Conservation (phyloP, 306 rosid species). For the Notholithocarpus densiflorus region DNA sequence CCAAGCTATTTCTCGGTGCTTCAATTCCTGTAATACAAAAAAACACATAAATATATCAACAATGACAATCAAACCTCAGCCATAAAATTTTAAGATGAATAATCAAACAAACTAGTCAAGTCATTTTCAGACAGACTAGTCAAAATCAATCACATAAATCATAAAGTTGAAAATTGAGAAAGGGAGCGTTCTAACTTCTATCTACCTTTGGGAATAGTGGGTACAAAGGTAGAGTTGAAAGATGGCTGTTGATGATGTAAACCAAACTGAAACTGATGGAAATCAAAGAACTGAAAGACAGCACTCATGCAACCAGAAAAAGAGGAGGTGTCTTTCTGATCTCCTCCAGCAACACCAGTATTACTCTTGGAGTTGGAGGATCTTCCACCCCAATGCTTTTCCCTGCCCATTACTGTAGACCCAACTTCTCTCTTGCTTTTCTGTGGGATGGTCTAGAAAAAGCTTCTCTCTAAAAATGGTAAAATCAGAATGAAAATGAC, state of each 20-base stretch:
- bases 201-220: conserved; percentile 43
- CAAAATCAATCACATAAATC: not conserved
- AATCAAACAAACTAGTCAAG: too few relatives aligned
- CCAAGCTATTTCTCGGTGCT: conserved; percentile 86
- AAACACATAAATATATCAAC: conserved; percentile 3
- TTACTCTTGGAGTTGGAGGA: conserved; percentile 44
- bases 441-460: conserved; percentile 7
- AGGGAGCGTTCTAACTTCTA: not conserved
- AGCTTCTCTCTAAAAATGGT: not conserved
- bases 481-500: conserved; percentile 44
- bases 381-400: conserved; percentile 57
- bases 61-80: too few relatives aligned
- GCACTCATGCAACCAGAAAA: conserved; percentile 79
- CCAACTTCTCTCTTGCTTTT: not conserved
- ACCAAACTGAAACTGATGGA: conserved; percentile 55
- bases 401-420: conserved; percentile 53
- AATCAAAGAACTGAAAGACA: conserved; percentile 79
- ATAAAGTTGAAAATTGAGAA: not conserved
- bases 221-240: conserved; percentile 28
- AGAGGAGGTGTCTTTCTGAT: conserved; percentile 25
- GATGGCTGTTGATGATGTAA: conserved; percentile 32
- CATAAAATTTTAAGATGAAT: too few relatives aligned
- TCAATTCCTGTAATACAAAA: conserved; percentile 55
- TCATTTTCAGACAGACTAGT: too few relatives aligned
- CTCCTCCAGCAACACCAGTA: conserved; percentile 11